Conservation (phyloP, 495 filamentous ascomycete genomes). For the Neurospora sp. region DNA sequence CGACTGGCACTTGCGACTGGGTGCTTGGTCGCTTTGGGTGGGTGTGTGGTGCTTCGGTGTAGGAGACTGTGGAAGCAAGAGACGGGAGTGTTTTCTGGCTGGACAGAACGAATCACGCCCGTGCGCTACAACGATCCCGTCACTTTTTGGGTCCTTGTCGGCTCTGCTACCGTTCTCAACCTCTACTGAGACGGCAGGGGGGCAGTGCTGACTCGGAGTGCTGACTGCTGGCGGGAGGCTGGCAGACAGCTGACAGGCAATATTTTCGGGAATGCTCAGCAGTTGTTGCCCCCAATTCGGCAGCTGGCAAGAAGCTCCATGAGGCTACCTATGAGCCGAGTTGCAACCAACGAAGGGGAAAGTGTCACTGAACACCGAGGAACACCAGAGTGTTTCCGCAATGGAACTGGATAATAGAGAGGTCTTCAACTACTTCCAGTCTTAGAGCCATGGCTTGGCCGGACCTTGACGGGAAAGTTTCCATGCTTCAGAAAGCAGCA, state of each 20-base stretch:
- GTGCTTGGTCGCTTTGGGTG: not conserved
- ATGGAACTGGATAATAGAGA: no score
- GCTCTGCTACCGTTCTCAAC: not conserved
- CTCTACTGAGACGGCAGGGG: not conserved
- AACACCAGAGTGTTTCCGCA: not conserved
- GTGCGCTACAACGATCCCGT: not conserved
- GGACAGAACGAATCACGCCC: not conserved
- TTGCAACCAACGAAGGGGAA: not conserved
- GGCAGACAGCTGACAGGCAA: not conserved
- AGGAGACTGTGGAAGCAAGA: not conserved
- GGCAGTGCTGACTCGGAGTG: not conserved
- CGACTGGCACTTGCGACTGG: not conserved
- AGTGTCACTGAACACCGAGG: not conserved
- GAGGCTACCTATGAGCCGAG: not conserved
- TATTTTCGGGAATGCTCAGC: not conserved
- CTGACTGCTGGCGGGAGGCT: not conserved
- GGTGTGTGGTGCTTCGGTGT: not conserved
- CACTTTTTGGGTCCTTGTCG: not conserved
- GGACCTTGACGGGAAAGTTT: not conserved
- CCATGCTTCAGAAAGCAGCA: not conserved
- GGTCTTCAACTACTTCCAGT: no score
- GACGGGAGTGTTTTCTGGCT: slow-evolving; percentile 13
- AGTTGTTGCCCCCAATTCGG: not conserved
- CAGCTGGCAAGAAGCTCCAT: not conserved
- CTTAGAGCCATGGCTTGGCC: no score